Percentiles rank a stretch among this genome's conserved stretches.
Evolutionary conservation across 2,329 filamentous ascomycete species (phyloP).

Genomic region (Pseudopyricularia cyperi): DNA sequence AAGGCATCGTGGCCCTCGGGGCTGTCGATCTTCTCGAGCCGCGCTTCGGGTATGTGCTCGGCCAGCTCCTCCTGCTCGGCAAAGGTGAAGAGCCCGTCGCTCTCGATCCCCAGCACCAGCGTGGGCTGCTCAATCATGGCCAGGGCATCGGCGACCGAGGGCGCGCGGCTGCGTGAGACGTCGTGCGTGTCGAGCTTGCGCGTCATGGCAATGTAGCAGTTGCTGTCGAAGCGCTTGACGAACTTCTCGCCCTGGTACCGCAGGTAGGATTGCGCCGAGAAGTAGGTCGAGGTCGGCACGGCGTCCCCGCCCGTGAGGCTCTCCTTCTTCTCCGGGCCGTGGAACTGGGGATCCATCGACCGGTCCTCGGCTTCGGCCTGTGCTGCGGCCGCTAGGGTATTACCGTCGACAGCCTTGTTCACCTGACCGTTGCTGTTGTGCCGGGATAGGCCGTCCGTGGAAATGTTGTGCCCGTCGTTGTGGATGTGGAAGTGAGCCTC

Average conservation of each 20-base stretch:
- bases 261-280: slow-evolving; percentile 94
- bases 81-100: slow-evolving; percentile 91
- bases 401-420: neutral
- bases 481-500: slow-evolving; percentile 70
- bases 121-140: slow-evolving; percentile 77
- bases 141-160: slow-evolving; percentile 59
- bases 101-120: slow-evolving; percentile 86
- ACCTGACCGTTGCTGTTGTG: slow-evolving; percentile 23
- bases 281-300: slow-evolving; percentile 64
- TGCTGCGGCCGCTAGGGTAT: neutral
- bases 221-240: slow-evolving; percentile 91
- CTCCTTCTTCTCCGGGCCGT: slow-evolving; percentile 18
- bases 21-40: slow-evolving; percentile 77
- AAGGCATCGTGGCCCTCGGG: slow-evolving; percentile 96
- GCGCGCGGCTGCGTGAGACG: slow-evolving; percentile 65
- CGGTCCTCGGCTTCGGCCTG: slow-evolving; percentile 6
- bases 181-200: slow-evolving; percentile 97
- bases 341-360: slow-evolving; percentile 10
- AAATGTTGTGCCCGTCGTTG: slow-evolving; percentile 65
- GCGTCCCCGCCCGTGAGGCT: slow-evolving; percentile 37
- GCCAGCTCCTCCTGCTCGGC: slow-evolving; percentile 92
- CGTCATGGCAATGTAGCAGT: slow-evolving; percentile 98
- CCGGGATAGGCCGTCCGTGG: slow-evolving; percentile 35
- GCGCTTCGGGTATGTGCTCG: slow-evolving; percentile 62
- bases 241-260: slow-evolving; percentile 96